A percentile compares a stretch with the other conserved stretches of the same genome.
phyloP scores from a whole-genome alignment of 345 rosid genomes.

The Zanthoxylum bungeanum region DNA sequence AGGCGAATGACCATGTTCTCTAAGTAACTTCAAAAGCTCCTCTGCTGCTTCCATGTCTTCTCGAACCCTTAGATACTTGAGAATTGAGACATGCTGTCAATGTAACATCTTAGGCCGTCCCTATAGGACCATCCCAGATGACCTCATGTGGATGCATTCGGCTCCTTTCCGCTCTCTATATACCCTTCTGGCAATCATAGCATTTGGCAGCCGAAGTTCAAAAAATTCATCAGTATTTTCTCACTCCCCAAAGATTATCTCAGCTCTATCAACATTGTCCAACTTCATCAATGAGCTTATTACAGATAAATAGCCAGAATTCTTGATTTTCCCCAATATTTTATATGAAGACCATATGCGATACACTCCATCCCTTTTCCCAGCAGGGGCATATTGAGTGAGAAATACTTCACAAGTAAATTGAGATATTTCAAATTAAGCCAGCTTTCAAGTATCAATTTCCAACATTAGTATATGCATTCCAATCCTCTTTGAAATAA shows the following conservation, averaged over 20 bases:
- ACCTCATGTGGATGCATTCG: conserved; percentile 34
- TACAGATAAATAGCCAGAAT: conserved; percentile 42
- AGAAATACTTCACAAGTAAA: conserved; percentile 39
- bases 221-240: conserved; percentile 22
- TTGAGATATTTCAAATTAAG: conserved; percentile 13
- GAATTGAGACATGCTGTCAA: conserved; percentile 42
- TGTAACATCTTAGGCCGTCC: conserved; percentile 29
- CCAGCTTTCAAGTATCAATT: conserved; percentile 52
- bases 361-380: conserved; percentile 44
- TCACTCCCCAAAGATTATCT: conserved; percentile 61
- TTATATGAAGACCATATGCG: conserved; percentile 56
- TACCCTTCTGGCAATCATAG: conserved; percentile 47
- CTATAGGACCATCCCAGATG: conserved; percentile 30
- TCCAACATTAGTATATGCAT: conserved; percentile 38
- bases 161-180: conserved; percentile 28
- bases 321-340: conserved; percentile 29
- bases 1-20: conserved; percentile 9
- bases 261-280: conserved; percentile 51
- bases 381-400: conserved; percentile 42
- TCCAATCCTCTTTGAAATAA: conserved; percentile 36
- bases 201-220: conserved; percentile 46
- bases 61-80: conserved; percentile 24
- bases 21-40: conserved; percentile 13
- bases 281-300: conserved; percentile 51
- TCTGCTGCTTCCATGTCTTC: too few relatives aligned